Conservation (phyloP, 2,329 filamentous ascomycete species). For the Talaromyces sp. region DNA sequence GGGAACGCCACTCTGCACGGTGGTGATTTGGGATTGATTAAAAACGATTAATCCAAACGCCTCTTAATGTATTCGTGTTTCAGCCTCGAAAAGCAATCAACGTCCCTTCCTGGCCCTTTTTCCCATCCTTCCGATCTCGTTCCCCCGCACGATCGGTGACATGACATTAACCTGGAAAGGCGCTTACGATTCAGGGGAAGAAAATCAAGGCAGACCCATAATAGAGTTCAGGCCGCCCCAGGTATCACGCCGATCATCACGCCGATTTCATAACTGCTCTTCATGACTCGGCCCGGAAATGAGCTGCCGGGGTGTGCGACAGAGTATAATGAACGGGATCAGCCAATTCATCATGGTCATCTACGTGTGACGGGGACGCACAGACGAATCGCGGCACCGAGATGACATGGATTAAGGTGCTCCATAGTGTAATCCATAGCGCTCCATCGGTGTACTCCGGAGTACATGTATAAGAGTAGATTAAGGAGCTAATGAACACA, state of each 20-base stretch:
- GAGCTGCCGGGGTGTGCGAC: no score
- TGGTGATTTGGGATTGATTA: constrained; percentile 20
- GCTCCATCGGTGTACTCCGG: no score
- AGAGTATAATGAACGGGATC: not conserved
- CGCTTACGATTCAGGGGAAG: not conserved
- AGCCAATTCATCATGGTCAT: not conserved
- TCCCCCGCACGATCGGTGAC: not conserved
- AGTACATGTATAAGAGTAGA: not conserved
- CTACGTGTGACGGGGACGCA: not conserved
- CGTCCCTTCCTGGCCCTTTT: not conserved
- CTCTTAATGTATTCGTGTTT: not conserved
- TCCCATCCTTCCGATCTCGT: no score
- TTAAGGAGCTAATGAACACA: not conserved
- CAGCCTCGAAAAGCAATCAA: not conserved
- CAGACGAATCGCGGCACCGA: not conserved
- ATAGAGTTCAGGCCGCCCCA: not conserved
- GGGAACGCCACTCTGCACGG: constrained; percentile 5
- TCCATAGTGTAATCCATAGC: no score
- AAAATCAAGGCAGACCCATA: not conserved
- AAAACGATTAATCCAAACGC: not conserved
- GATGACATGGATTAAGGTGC: no score
- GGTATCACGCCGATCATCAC: constrained; percentile 1
- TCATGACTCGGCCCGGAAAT: not conserved
- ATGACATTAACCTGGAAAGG: not conserved
- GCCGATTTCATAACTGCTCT: not conserved